Percentiles rank a stretch among this genome's conserved stretches.
phyloP scores from a whole-genome alignment of 2,329 filamentous ascomycete genomes.

The Cytospora piceae region DNA sequence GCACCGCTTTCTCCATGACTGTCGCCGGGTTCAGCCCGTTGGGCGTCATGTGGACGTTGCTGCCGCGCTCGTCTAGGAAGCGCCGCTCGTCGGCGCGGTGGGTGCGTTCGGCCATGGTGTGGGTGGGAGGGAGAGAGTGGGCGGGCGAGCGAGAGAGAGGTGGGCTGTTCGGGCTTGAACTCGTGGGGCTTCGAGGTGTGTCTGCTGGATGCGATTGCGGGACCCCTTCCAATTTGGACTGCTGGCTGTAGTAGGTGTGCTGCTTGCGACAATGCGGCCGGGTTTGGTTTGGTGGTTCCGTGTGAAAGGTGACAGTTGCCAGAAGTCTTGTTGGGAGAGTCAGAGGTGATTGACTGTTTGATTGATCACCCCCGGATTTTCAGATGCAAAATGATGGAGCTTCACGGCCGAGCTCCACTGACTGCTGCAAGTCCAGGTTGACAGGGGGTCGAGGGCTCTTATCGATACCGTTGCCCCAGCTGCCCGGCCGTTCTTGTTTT shows the following conservation, averaged over 20 bases:
- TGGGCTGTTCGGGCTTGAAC: background rate
- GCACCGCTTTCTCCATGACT: conserved; percentile 92
- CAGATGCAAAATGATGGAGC: conserved; percentile 25
- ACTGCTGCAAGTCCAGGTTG: background rate
- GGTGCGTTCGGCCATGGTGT: conserved; percentile 33
- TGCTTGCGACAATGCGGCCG: no score
- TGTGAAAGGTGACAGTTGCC: no score
- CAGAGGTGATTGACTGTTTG: background rate
- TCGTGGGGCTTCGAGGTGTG: background rate
- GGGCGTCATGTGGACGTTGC: conserved; percentile 72
- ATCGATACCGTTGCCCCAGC: conserved; percentile 25
- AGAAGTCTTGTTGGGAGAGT: no score
- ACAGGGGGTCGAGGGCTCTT: conserved; percentile 1
- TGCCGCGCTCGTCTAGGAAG: conserved; percentile 90
- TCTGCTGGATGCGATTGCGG: background rate
- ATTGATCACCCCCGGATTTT: conserved; percentile 24
- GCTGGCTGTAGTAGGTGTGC: background rate
- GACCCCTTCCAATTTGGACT: background rate
- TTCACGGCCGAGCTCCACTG: background rate
- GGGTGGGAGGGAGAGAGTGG: background rate
- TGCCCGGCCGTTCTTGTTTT: conserved; percentile 20
- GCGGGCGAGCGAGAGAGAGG: background rate
- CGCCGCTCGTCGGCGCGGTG: conserved; percentile 79
- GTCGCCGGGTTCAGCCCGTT: conserved; percentile 93
- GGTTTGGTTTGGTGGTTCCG: no score